phyloP scores from a whole-genome alignment of 768 basidiomycete species.

The Suillus subalutaceus region DNA sequence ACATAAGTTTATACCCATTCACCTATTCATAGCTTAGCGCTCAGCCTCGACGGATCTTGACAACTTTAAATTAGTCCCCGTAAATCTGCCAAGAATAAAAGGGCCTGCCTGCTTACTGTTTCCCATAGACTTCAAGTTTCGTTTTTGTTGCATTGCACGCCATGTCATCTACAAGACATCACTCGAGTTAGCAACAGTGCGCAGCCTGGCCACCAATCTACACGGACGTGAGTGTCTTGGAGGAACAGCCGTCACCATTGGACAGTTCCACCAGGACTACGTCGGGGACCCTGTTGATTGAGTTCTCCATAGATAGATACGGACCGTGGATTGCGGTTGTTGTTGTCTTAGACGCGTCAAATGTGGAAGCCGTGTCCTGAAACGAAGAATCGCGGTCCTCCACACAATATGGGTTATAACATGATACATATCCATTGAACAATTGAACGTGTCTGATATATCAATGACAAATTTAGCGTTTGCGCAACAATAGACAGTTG shows the following conservation, averaged over 20 bases:
- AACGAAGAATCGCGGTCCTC: constrained; percentile 53
- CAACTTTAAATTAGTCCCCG: background rate
- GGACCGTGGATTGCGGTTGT: background rate
- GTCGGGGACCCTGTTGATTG: background rate
- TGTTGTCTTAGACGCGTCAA: constrained; percentile 43
- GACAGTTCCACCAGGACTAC: constrained; percentile 48
- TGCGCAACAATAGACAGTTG: too few species aligned
- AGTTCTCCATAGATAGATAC: background rate
- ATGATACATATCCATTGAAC: too few species aligned
- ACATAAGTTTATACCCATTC: constrained; percentile 46
- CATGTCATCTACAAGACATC: constrained; percentile 60
- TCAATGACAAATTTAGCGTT: too few species aligned
- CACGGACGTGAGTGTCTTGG: too few species aligned
- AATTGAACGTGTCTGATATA: too few species aligned
- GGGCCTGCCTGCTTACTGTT: constrained; percentile 41
- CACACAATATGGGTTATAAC: too few species aligned
- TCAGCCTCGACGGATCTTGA: constrained; percentile 36
- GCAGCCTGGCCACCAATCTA: too few species aligned
- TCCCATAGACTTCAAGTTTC: constrained; percentile 49
- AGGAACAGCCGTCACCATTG: constrained; percentile 55
- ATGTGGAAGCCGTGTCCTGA: constrained; percentile 55
- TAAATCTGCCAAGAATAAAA: constrained; percentile 12
- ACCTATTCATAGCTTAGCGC: constrained; percentile 18
- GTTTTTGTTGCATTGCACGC: constrained; percentile 58
- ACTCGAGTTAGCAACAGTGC: constrained; percentile 47